Evolutionary conservation across 1,139 yeast genomes (phyloP).

Genomic region (Protomyces macrosporus): DNA sequence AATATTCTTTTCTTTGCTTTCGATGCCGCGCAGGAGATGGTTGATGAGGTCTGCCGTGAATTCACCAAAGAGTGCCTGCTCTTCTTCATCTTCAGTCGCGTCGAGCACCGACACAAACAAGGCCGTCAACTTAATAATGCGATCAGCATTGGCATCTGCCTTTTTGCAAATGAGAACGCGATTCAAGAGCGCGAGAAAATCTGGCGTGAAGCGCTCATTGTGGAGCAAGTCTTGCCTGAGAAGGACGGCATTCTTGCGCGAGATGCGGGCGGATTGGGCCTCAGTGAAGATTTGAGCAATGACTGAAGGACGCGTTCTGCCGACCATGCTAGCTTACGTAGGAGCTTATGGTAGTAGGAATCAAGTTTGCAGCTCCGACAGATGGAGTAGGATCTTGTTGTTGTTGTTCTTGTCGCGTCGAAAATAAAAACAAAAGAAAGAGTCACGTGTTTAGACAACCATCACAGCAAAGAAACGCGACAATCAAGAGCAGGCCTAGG

Average conservation of each 20-base stretch:
- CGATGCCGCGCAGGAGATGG: constrained; percentile 68
- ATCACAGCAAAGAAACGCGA: not conserved
- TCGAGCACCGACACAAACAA: constrained; percentile 30
- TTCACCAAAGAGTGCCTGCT: constrained; percentile 28
- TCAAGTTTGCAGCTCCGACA: not conserved
- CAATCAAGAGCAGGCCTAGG: not conserved
- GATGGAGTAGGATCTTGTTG: not conserved
- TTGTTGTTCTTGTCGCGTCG: not conserved
- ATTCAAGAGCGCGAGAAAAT: constrained; percentile 9
- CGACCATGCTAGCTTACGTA: not conserved
- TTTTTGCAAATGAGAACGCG: constrained; percentile 61
- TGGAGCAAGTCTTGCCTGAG: constrained; percentile 9
- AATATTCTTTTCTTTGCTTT: constrained; percentile 69
- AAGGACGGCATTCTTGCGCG: constrained; percentile 17
- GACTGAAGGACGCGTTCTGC: not conserved
- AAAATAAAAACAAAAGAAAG: not conserved
- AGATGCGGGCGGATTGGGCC: constrained; percentile 6
- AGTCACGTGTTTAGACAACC: not conserved
- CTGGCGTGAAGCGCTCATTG: not conserved
- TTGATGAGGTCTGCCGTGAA: constrained; percentile 61
- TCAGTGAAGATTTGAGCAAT: constrained; percentile 15
- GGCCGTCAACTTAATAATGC: constrained; percentile 60
- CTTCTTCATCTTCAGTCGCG: constrained; percentile 11
- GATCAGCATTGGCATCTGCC: constrained; percentile 67
- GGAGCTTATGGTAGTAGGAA: not conserved